Conservation (phyloP, 169 alveolate genomes). For the Plasmodium falciparum region DNA sequence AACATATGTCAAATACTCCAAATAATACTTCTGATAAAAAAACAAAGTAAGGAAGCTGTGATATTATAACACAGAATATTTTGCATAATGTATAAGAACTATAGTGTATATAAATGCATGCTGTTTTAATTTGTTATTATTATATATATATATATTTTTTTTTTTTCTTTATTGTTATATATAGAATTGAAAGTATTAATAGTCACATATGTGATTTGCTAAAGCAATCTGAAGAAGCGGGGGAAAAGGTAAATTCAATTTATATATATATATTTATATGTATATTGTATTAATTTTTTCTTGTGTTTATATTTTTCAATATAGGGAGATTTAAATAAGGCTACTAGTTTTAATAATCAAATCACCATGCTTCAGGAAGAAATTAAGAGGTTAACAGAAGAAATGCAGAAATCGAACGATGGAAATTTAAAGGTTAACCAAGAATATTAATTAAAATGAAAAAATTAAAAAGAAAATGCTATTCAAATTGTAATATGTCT, state of each 20-base stretch:
- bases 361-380: conserved; percentile 79
- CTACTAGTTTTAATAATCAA: conserved; percentile 79
- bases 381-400: conserved; percentile 67
- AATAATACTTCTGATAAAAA: conserved; percentile 76
- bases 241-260: conserved; percentile 72
- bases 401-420: conserved; percentile 15
- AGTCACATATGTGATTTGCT: conserved; percentile 79
- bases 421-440: conserved; percentile 33
- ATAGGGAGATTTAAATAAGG: conserved; percentile 82
- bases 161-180: not conserved
- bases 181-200: conserved; percentile 78
- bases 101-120: not conserved
- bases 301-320: not conserved
- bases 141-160: not conserved
- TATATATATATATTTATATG: not conserved
- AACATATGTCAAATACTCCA: conserved; percentile 68
- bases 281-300: not conserved
- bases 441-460: not conserved
- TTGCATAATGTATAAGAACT: not conserved
- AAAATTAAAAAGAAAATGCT: no score
- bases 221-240: conserved; percentile 82
- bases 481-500: not conserved
- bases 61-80: not conserved
- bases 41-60: conserved; percentile 53
- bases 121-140: not conserved